Percentiles rank a stretch among this genome's conserved stretches.
Conservation (phyloP, 1,284 basidiomycete species). For the Mycena citricolor region DNA sequence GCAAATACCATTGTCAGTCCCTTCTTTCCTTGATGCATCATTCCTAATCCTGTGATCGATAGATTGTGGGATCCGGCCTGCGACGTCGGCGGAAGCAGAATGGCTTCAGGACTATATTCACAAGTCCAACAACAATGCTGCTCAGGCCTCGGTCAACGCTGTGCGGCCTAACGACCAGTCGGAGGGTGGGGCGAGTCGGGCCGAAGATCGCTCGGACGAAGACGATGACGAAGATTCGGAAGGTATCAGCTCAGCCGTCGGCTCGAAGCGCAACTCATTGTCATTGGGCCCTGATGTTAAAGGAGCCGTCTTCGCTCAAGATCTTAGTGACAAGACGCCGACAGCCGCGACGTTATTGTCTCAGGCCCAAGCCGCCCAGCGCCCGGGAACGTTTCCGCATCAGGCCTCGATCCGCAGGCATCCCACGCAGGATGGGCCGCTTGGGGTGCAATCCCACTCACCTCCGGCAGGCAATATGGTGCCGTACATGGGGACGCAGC, state of each 20-base stretch:
- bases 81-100: constrained; percentile 84
- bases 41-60: constrained; percentile 31
- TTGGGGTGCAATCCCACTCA: constrained; percentile 53
- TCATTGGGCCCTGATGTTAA: constrained; percentile 65
- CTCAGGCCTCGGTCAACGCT: constrained; percentile 68
- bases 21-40: constrained; percentile 30
- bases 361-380: constrained; percentile 67
- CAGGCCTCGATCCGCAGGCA: constrained; percentile 77
- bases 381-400: constrained; percentile 57
- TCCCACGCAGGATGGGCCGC: constrained; percentile 52
- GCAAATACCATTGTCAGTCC: constrained; percentile 85
- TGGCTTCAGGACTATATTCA: constrained; percentile 88
- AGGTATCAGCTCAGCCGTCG: constrained; percentile 58
- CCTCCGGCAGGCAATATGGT: constrained; percentile 48
- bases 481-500: constrained; percentile 47
- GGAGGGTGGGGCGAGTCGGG: constrained; percentile 48
- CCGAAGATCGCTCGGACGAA: constrained; percentile 73
- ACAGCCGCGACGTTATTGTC: constrained; percentile 74
- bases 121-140: constrained; percentile 81
- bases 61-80: constrained; percentile 90
- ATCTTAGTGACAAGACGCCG: constrained; percentile 78
- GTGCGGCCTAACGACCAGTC: constrained; percentile 66
- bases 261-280: constrained; percentile 73
- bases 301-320: constrained; percentile 53
- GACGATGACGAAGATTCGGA: constrained; percentile 84